These are phyloP conservation scores for Nepenthes gracilis DNA, from an alignment of 148 eudicot genomes.

Conservation along the genomic window DNA sequence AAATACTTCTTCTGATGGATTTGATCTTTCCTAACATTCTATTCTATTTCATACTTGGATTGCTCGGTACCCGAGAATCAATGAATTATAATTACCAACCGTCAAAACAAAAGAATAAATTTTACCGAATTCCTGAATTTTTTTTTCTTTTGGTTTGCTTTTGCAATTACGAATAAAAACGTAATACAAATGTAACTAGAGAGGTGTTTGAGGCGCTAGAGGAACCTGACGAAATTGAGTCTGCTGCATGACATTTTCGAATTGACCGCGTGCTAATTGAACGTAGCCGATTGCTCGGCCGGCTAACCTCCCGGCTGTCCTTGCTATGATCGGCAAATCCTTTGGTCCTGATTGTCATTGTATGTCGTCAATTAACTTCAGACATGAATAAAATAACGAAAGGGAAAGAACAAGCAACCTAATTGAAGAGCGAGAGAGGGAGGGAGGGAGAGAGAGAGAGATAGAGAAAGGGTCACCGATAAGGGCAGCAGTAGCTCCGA, in stretches of 20 bases:
- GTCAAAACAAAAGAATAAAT: too few species aligned
- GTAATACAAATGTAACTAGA: too few species aligned
- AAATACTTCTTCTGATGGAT: too few species aligned
- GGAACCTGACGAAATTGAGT: conserved; percentile 79
- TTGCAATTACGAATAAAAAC: too few species aligned
- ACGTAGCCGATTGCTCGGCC: conserved; percentile 87
- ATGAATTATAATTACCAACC: too few species aligned
- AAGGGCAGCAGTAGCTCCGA: conserved; percentile 44
- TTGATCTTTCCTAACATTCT: too few species aligned
- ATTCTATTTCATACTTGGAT: too few species aligned
- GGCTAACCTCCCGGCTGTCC: conserved; percentile 70
- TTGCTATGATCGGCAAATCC: conserved; percentile 66
- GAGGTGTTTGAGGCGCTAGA: too few species aligned
- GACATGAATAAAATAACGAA: not conserved
- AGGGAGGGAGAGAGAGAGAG: not conserved
- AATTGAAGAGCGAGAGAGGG: not conserved
- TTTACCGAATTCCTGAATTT: too few species aligned
- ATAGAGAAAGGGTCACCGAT: conserved; percentile 16
- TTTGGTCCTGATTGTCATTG: conserved; percentile 47
- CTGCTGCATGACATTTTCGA: conserved; percentile 75
- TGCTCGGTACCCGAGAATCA: too few species aligned
- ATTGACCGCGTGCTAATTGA: conserved; percentile 93
- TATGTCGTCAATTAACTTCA: too few species aligned
- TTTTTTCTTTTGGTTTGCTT: too few species aligned
- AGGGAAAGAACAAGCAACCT: not conserved